phyloP scores from a whole-genome alignment of 169 alveolate genomes.

The Plasmodium falciparum region DNA sequence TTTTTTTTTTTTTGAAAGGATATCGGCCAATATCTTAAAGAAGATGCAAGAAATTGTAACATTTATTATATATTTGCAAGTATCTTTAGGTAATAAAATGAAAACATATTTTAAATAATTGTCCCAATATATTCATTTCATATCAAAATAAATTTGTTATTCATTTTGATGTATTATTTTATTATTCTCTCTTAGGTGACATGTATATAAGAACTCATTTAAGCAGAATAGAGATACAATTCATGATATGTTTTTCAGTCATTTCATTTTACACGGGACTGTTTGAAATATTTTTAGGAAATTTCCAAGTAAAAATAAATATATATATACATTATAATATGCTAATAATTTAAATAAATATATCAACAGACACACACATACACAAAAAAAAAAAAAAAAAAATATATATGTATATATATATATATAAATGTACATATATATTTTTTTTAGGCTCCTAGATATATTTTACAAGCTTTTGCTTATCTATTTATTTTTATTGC shows the following conservation, averaged over 20 bases:
- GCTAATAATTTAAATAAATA: not conserved
- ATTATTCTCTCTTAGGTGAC: conserved; percentile 24
- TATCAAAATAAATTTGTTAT: not conserved
- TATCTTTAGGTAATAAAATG: conserved; percentile 45
- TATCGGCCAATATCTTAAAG: conserved; percentile 59
- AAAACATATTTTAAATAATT: not conserved
- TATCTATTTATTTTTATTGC: conserved; percentile 70
- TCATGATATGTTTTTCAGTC: conserved; percentile 72
- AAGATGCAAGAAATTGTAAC: conserved; percentile 62
- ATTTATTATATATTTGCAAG: conserved; percentile 69
- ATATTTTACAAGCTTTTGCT: conserved; percentile 67
- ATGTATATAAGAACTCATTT: conserved; percentile 63
- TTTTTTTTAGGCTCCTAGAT: conserved; percentile 56
- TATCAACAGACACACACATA: not conserved
- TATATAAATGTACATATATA: not conserved
- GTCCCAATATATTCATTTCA: not conserved
- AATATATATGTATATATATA: not conserved
- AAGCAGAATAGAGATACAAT: conserved; percentile 70
- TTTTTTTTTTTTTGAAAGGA: conserved; percentile 26
- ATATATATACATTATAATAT: not conserved
- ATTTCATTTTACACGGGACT: conserved; percentile 70
- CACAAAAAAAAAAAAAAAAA: no score
- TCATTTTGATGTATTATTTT: not conserved
- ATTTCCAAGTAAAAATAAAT: conserved; percentile 37
- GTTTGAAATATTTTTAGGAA: conserved; percentile 67